phyloP scores from a whole-genome alignment of 768 basidiomycete species.

The Boletus reticuloceps region DNA sequence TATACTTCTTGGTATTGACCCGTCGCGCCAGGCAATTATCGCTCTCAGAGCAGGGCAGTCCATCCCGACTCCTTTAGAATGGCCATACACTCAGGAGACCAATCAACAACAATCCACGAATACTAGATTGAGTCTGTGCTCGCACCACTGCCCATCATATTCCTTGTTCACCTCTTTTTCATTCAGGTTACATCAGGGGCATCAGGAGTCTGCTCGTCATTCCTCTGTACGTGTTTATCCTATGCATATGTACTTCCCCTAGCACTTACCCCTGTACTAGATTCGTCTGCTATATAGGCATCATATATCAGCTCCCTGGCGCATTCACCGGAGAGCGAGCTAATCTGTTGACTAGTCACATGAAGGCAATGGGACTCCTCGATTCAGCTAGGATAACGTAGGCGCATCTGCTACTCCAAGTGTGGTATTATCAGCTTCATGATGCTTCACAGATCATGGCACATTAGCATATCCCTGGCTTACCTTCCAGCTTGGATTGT shows the following conservation, averaged over 20 bases:
- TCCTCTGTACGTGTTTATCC: conserved; percentile 49
- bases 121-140: conserved; percentile 53
- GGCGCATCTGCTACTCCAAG: conserved; percentile 11
- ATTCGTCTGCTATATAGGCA: conserved; percentile 69
- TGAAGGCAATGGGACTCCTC: conserved; percentile 77
- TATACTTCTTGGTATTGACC: neutral
- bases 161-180: conserved; percentile 1
- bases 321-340: conserved; percentile 67
- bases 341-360: conserved; percentile 60
- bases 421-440: neutral
- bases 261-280: conserved; percentile 31
- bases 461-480: conserved; percentile 57
- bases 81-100: conserved; percentile 69
- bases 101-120: conserved; percentile 57
- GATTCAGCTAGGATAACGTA: conserved; percentile 67
- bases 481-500: conserved; percentile 80
- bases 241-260: neutral
- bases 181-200: conserved; percentile 60
- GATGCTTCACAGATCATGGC: conserved; percentile 49
- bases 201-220: conserved; percentile 61
- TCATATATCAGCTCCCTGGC: conserved; percentile 77
- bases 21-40: conserved; percentile 57
- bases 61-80: conserved; percentile 60
- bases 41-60: conserved; percentile 58
- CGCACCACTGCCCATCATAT: neutral